A percentile compares a stretch with the other conserved stretches of the same genome.
These are phyloP conservation scores for Lepidium didymum DNA, from an alignment of 345 rosid species.

Conservation along the genomic window DNA sequence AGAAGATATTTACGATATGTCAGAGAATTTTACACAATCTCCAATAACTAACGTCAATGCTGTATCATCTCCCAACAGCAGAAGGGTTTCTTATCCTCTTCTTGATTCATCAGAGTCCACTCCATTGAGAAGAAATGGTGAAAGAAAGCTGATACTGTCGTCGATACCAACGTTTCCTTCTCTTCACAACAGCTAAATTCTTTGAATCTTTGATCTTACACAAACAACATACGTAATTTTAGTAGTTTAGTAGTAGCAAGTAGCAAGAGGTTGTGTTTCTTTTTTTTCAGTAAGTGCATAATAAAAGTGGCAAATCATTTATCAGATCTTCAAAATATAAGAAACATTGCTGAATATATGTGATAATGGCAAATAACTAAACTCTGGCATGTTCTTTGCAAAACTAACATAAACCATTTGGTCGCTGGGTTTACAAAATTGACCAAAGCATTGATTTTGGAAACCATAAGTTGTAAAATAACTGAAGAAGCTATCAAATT, in stretches of 20 bases:
- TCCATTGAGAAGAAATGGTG: constrained; percentile 48
- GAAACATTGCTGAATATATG: too few species aligned
- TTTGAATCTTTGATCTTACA: constrained; percentile 4
- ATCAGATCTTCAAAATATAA: not conserved
- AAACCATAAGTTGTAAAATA: too few species aligned
- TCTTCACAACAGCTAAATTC: constrained; percentile 30
- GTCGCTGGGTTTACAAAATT: too few species aligned
- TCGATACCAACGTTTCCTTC: constrained; percentile 89
- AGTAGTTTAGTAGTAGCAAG: not conserved
- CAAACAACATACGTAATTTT: not conserved
- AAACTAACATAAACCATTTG: too few species aligned
- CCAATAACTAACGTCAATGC: constrained; percentile 40
- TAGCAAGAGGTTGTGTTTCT: not conserved
- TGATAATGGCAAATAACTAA: too few species aligned
- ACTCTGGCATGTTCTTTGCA: too few species aligned
- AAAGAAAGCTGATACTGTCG: constrained; percentile 65
- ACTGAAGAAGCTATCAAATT: too few species aligned
- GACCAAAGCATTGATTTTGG: too few species aligned
- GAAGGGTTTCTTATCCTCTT: constrained; percentile 76
- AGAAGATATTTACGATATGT: constrained; percentile 40
- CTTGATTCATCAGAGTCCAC: constrained; percentile 40
- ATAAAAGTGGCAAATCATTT: not conserved
- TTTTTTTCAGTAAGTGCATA: not conserved
- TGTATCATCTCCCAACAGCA: constrained; percentile 63
- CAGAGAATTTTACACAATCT: constrained; percentile 32